These are phyloP conservation scores for Neurospora sp. DNA, from an alignment of 495 filamentous ascomycete species.

Conservation along the genomic window DNA sequence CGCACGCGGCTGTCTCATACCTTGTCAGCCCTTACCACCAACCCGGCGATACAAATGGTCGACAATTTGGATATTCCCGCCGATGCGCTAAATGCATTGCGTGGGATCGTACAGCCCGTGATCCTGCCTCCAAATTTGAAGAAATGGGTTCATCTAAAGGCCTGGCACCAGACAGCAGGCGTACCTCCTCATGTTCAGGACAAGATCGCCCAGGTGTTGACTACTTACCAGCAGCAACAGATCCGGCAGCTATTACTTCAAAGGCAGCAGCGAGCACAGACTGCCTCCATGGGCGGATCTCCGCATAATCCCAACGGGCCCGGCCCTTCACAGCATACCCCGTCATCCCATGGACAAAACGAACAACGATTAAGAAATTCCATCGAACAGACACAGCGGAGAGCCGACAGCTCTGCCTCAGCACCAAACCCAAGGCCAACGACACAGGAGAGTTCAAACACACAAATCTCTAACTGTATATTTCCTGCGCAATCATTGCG, in stretches of 20 bases:
- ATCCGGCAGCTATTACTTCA: constrained; percentile 23
- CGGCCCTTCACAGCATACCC: neutral
- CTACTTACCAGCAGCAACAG: constrained; percentile 45
- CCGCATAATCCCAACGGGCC: too few species aligned
- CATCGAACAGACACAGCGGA: neutral
- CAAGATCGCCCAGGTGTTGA: constrained; percentile 35
- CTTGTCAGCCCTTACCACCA: neutral
- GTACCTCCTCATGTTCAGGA: constrained; percentile 18
- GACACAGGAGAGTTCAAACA: neutral
- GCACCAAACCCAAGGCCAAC: neutral
- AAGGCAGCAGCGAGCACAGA: constrained; percentile 10
- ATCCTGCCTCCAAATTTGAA: constrained; percentile 48
- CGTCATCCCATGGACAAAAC: neutral
- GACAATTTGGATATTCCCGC: constrained; percentile 29
- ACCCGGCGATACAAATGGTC: constrained; percentile 16
- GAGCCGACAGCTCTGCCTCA: neutral
- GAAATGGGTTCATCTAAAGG: constrained; percentile 65
- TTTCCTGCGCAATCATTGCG: too few species aligned
- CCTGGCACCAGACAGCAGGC: constrained; percentile 43
- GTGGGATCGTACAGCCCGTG: neutral
- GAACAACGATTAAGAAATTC: neutral
- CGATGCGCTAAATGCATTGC: constrained; percentile 15
- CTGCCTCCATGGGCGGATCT: neutral
- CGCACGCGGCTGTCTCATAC: neutral
- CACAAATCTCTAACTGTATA: too few species aligned